These are phyloP conservation scores for Acanthochlamys bracteata DNA, from an alignment of 106 monocot species.

Conservation along the genomic window DNA sequence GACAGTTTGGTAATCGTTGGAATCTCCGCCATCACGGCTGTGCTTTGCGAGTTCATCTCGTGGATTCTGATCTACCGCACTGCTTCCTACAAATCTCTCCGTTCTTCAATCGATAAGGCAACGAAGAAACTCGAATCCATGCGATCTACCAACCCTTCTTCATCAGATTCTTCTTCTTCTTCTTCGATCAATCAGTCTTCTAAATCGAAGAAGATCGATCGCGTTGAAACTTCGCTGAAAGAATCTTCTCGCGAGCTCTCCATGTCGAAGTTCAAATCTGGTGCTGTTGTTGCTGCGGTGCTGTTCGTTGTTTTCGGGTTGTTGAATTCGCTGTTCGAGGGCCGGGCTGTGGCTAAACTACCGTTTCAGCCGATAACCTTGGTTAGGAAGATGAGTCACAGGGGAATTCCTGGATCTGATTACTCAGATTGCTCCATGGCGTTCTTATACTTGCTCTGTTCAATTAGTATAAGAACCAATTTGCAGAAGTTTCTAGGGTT, in stretches of 20 bases:
- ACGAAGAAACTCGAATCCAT: constrained; percentile 88
- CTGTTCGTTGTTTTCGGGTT: constrained; percentile 95
- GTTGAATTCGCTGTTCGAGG: constrained; percentile 97
- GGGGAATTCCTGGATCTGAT: constrained; percentile 71
- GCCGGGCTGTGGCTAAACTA: constrained; percentile 81
- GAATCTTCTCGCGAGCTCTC: constrained; percentile 92
- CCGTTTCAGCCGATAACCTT: constrained; percentile 69
- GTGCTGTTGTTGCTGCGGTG: constrained; percentile 82
- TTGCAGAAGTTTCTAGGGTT: constrained; percentile 97
- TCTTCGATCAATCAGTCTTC: constrained; percentile 16
- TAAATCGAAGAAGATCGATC: constrained; percentile 82
- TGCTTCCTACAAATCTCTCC: constrained; percentile 83
- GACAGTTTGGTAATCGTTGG: constrained; percentile 59
- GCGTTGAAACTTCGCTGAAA: constrained; percentile 88
- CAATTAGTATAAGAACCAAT: constrained; percentile 91
- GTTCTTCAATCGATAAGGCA: constrained; percentile 79
- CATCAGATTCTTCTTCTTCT: constrained; percentile 2
- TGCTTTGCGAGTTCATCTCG: constrained; percentile 90
- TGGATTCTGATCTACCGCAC: constrained; percentile 99
- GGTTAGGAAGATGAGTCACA: constrained; percentile 93
- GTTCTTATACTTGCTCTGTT: constrained; percentile 89
- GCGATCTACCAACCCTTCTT: constrained; percentile 24
- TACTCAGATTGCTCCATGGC: constrained; percentile 97
- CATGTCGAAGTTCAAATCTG: constrained; percentile 95
- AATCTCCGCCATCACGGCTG: constrained; percentile 74